These are phyloP conservation scores for Plantago coronopus DNA, from an alignment of 305 asterid species.

Conservation along the genomic window DNA sequence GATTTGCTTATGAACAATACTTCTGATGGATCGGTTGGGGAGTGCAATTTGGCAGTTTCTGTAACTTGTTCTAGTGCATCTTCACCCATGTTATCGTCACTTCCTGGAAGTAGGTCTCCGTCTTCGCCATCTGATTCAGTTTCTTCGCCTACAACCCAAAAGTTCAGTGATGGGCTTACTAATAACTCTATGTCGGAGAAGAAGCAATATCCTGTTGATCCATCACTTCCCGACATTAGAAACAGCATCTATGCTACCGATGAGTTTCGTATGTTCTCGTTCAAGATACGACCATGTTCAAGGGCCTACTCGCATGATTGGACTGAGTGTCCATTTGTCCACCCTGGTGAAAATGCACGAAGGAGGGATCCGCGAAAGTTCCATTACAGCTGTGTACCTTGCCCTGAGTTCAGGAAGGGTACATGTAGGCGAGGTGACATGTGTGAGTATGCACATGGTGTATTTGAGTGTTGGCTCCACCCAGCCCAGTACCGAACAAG, in stretches of 20 bases:
- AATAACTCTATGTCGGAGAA: conserved; percentile 38
- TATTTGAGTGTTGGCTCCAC: conserved; percentile 74
- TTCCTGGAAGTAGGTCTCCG: conserved; percentile 54
- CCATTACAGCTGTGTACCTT: conserved; percentile 73
- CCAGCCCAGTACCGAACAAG: conserved; percentile 72
- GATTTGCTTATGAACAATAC: conserved; percentile 41
- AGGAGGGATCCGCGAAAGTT: conserved; percentile 63
- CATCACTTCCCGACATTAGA: conserved; percentile 68
- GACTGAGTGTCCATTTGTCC: conserved; percentile 76
- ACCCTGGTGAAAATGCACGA: conserved; percentile 74
- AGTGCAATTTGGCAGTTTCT: conserved; percentile 35
- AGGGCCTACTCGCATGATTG: conserved; percentile 75
- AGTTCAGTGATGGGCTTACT: conserved; percentile 26
- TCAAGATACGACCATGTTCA: conserved; percentile 65
- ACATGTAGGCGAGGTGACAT: conserved; percentile 66
- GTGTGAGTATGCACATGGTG: conserved; percentile 79
- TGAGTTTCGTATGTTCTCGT: conserved; percentile 67
- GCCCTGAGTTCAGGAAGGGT: conserved; percentile 67
- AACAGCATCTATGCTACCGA: conserved; percentile 61
- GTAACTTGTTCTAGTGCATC: conserved; percentile 35
- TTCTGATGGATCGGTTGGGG: conserved; percentile 45
- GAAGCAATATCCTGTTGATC: conserved; percentile 68
- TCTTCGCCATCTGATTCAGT: conserved; percentile 35
- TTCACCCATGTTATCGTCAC: conserved; percentile 45
- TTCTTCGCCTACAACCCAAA: conserved; percentile 39